These are phyloP conservation scores for Diaporthe ampelina DNA, from an alignment of 2,329 filamentous ascomycete genomes.

Conservation along the genomic window DNA sequence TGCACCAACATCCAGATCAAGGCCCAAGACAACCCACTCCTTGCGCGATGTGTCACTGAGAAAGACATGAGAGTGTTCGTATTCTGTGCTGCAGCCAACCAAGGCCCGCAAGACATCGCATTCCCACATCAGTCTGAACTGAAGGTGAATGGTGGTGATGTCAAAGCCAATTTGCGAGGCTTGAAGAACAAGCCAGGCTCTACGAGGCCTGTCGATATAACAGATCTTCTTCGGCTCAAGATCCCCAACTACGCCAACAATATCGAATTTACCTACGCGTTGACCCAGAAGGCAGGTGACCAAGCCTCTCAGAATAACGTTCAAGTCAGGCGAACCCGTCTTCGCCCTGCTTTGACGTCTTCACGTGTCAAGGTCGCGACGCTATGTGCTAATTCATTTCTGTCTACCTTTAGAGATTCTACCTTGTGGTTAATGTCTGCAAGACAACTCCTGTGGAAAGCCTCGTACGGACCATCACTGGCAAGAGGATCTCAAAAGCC, in stretches of 20 bases:
- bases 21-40: constrained; percentile 64
- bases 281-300: constrained; percentile 81
- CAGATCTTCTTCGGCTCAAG: constrained; percentile 78
- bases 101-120: constrained; percentile 79
- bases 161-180: constrained; percentile 93
- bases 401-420: constrained; percentile 72
- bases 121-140: constrained; percentile 96
- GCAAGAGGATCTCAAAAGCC: constrained; percentile 82
- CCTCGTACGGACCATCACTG: constrained; percentile 76
- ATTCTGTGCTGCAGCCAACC: constrained; percentile 80
- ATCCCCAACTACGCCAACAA: constrained; percentile 79
- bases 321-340: constrained; percentile 43
- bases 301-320: constrained; percentile 36
- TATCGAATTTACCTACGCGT: constrained; percentile 89
- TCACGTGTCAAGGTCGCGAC: constrained; percentile 3
- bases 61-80: constrained; percentile 81
- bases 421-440: constrained; percentile 81
- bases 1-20: constrained; percentile 61
- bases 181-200: constrained; percentile 97
- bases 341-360: constrained; percentile 30
- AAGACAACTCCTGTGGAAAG: constrained; percentile 78
- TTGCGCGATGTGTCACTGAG: constrained; percentile 71
- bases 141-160: constrained; percentile 87
- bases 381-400: constrained; percentile 22
- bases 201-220: constrained; percentile 94